These are phyloP conservation scores for Arthrobotrys iridis DNA, from an alignment of 2,329 filamentous ascomycete species.

Conservation along the genomic window DNA sequence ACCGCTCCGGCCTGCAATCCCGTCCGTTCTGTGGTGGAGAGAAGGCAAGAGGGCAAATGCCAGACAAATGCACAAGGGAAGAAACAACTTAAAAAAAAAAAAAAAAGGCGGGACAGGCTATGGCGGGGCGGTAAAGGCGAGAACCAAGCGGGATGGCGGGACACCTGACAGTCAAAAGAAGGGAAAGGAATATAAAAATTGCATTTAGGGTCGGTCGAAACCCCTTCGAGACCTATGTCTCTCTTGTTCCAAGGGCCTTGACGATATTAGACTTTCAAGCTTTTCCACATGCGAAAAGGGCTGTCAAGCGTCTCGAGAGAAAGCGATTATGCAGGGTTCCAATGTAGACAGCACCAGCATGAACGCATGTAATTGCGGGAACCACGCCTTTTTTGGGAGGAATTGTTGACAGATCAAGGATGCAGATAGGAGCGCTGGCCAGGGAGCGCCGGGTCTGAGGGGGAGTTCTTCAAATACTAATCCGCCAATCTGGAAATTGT, in stretches of 20 bases:
- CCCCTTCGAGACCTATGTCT: slow-evolving; percentile 4
- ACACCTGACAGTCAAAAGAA: slow-evolving; percentile 30
- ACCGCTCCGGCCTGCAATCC: slow-evolving; percentile 29
- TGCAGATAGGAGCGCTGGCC: slow-evolving; percentile 24
- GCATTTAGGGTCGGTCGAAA: background rate
- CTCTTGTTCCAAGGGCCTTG: slow-evolving; percentile 10
- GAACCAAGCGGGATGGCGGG: slow-evolving; percentile 38
- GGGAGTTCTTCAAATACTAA: slow-evolving; percentile 51
- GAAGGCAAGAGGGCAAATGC: slow-evolving; percentile 4
- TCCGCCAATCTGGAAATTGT: slow-evolving; percentile 37
- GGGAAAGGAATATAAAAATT: slow-evolving; percentile 8
- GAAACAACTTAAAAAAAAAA: too few species aligned
- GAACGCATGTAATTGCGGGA: slow-evolving; percentile 51
- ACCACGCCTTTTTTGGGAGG: slow-evolving; percentile 29
- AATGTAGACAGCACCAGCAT: slow-evolving; percentile 24
- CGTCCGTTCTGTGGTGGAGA: slow-evolving; percentile 25
- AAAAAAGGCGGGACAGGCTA: slow-evolving; percentile 28
- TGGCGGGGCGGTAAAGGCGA: slow-evolving; percentile 39
- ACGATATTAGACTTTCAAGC: slow-evolving; percentile 31
- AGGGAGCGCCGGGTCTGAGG: slow-evolving; percentile 45
- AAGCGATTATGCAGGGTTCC: slow-evolving; percentile 44
- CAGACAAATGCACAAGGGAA: background rate
- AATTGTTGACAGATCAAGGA: slow-evolving; percentile 43
- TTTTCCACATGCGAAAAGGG: slow-evolving; percentile 42
- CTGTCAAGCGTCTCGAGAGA: slow-evolving; percentile 35